These are phyloP conservation scores for Pseudopediastrum boryanum DNA, from an alignment of 139 green algal species.

Conservation along the genomic window DNA sequence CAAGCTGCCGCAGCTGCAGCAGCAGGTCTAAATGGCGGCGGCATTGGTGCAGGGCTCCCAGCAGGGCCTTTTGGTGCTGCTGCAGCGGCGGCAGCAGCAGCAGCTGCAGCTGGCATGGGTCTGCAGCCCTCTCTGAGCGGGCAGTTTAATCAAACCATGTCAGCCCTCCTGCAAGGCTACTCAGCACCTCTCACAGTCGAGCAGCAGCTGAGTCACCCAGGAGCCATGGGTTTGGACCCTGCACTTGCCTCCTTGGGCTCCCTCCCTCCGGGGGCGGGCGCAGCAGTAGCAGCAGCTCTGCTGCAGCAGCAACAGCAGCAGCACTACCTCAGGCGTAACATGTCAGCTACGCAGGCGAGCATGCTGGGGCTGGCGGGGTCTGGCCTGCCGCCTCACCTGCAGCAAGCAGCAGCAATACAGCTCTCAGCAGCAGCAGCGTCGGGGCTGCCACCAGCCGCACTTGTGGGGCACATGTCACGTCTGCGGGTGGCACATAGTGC, in stretches of 20 bases:
- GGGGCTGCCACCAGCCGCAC: neutral
- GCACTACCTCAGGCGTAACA: too few relatives aligned
- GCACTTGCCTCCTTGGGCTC: too few relatives aligned
- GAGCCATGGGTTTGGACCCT: too few relatives aligned
- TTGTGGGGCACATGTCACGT: conserved; percentile 5
- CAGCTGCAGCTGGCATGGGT: conserved; percentile 10
- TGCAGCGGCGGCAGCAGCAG: conserved; percentile 24
- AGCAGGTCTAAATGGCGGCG: conserved; percentile 7
- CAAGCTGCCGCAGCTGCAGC: conserved; percentile 23
- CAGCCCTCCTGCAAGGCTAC: conserved; percentile 30
- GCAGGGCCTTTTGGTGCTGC: too few relatives aligned
- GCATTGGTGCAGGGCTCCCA: neutral
- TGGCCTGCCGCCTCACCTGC: too few relatives aligned
- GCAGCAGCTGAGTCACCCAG: conserved; percentile 34
- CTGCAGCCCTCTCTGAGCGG: conserved; percentile 15
- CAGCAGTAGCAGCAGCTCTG: conserved; percentile 21
- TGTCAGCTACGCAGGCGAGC: neutral
- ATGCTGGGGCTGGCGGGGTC: neutral
- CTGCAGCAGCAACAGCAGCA: conserved; percentile 1
- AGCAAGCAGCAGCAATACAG: neutral
- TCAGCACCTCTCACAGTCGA: conserved; percentile 16
- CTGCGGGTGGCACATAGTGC: conserved; percentile 35
- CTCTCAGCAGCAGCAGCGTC: neutral
- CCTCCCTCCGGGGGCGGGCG: conserved; percentile 23
- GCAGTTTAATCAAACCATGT: neutral